Conservation (phyloP, 768 basidiomycete genomes). For the Collybia sp. region DNA sequence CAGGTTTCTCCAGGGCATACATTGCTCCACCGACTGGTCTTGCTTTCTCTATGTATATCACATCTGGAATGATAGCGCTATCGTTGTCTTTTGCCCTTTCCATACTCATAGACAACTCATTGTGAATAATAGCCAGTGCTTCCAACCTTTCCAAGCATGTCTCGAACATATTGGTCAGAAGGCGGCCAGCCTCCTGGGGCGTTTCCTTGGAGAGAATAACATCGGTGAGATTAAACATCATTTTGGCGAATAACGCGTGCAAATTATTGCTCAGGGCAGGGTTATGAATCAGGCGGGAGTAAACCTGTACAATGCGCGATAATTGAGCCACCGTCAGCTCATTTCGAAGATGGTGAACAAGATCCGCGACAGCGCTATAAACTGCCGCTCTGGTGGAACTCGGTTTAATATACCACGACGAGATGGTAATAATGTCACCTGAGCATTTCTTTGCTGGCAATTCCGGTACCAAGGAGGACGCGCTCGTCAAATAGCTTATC, state of each 20-base stretch:
- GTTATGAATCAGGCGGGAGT: slow-evolving; percentile 87
- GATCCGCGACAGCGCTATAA: slow-evolving; percentile 87
- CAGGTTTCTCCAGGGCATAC: slow-evolving; percentile 77
- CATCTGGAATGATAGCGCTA: slow-evolving; percentile 40
- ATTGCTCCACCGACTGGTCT: slow-evolving; percentile 78
- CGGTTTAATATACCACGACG: too few species aligned
- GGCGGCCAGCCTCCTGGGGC: slow-evolving; percentile 56
- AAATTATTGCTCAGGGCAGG: slow-evolving; percentile 73
- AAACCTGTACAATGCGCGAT: slow-evolving; percentile 73
- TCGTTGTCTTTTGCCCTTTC: slow-evolving; percentile 45
- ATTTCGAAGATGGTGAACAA: slow-evolving; percentile 85
- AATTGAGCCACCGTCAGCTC: slow-evolving; percentile 79
- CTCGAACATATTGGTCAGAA: slow-evolving; percentile 77
- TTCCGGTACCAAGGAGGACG: slow-evolving; percentile 79
- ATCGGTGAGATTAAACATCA: slow-evolving; percentile 88
- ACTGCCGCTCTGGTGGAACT: slow-evolving; percentile 54
- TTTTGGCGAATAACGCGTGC: slow-evolving; percentile 89
- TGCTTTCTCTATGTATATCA: slow-evolving; percentile 74
- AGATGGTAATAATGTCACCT: slow-evolving; percentile 38
- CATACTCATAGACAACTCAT: slow-evolving; percentile 44
- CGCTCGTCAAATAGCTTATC: slow-evolving; percentile 90
- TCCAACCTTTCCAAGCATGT: slow-evolving; percentile 83
- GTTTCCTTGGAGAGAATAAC: slow-evolving; percentile 75
- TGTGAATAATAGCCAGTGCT: slow-evolving; percentile 64
- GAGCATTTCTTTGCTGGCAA: slow-evolving; percentile 82